phyloP scores from a whole-genome alignment of 768 basidiomycete genomes.

The Leccinum subtestaceum region DNA sequence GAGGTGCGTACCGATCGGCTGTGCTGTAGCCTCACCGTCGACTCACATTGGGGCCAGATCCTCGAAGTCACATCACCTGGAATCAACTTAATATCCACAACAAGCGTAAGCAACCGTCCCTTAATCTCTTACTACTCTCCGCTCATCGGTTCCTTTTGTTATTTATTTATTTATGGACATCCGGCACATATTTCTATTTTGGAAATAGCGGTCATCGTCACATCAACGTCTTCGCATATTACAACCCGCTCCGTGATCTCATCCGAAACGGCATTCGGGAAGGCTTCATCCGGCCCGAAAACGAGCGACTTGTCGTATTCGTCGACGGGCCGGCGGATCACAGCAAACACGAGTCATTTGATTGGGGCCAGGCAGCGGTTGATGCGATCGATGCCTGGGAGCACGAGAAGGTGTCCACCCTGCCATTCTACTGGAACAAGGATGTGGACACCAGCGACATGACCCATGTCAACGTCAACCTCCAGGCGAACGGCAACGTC shows the following conservation, averaged over 20 bases:
- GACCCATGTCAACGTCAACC: conserved; percentile 12
- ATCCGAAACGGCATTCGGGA: conserved; percentile 63
- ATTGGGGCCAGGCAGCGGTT: conserved; percentile 77
- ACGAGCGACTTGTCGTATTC: conserved; percentile 63
- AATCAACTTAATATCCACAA: conserved; percentile 85
- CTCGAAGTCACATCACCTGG: conserved; percentile 89
- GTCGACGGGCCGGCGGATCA: conserved; percentile 66
- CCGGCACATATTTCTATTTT: not conserved
- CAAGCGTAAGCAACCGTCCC: conserved; percentile 55
- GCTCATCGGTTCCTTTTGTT: not conserved
- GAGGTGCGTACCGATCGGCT: conserved; percentile 46
- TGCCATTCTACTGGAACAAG: conserved; percentile 51
- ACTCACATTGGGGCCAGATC: conserved; percentile 41
- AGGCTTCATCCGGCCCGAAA: conserved; percentile 70
- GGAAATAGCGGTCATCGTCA: conserved; percentile 66
- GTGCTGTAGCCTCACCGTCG: not conserved
- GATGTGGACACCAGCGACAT: conserved; percentile 35
- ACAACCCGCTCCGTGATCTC: conserved; percentile 74
- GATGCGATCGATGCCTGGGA: conserved; percentile 64
- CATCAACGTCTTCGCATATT: conserved; percentile 82
- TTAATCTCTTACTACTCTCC: not conserved
- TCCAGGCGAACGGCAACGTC: not conserved
- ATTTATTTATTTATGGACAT: not conserved
- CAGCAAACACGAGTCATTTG: conserved; percentile 54
- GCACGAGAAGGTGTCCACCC: conserved; percentile 27